A percentile compares a stretch with the other conserved stretches of the same genome.
These are phyloP conservation scores for Sicyos baderoa DNA, from an alignment of 306 rosid species.

Conservation along the genomic window DNA sequence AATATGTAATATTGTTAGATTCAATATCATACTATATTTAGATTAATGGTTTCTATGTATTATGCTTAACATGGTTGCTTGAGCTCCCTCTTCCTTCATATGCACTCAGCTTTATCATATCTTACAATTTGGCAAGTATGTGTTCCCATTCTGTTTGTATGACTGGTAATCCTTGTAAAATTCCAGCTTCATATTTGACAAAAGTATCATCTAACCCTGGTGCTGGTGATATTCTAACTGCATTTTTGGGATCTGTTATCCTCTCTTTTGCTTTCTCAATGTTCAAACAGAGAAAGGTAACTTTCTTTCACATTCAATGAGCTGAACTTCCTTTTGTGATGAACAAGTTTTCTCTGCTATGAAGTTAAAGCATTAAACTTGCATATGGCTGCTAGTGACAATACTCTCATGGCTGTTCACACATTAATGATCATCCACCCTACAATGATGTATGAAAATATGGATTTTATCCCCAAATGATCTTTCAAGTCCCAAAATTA, in stretches of 20 bases:
- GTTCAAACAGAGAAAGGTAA: conserved; percentile 94
- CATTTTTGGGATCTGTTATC: conserved; percentile 90
- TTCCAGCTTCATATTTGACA: conserved; percentile 71
- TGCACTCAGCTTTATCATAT: neutral
- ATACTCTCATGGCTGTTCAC: too few relatives aligned
- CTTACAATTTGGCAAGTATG: neutral
- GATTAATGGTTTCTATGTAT: too few relatives aligned
- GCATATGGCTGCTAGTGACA: neutral
- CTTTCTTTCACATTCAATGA: conserved; percentile 4
- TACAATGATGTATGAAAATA: neutral
- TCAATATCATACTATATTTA: too few relatives aligned
- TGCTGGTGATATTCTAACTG: conserved; percentile 91
- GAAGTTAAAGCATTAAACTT: neutral
- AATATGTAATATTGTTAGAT: too few relatives aligned
- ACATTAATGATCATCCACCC: too few relatives aligned
- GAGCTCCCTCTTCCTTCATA: too few relatives aligned
- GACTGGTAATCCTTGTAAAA: neutral
- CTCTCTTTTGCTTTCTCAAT: conserved; percentile 96
- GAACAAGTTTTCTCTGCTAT: neutral
- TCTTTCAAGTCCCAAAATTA: neutral
- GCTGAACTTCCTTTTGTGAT: neutral
- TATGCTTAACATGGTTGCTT: too few relatives aligned
- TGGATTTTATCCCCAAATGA: neutral
- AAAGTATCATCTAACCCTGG: conserved; percentile 74
- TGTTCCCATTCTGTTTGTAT: neutral